Conservation (phyloP, 1,284 basidiomycete species). For the Porogramme epimiltina region DNA sequence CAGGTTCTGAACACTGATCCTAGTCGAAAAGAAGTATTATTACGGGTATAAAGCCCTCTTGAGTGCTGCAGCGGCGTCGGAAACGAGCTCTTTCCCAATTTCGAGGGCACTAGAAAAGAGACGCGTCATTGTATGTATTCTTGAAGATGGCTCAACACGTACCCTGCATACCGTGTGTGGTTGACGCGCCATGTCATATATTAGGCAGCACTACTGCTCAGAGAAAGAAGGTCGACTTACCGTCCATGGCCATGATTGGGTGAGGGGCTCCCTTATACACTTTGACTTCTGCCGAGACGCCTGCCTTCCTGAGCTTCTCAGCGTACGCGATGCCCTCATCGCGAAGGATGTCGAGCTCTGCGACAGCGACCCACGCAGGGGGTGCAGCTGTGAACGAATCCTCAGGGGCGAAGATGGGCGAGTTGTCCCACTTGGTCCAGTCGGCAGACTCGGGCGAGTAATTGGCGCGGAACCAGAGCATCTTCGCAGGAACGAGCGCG, state of each 20-base stretch:
- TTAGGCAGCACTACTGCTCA: too few species aligned
- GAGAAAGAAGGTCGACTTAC: slow-evolving; percentile 33
- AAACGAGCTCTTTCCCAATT: slow-evolving; percentile 53
- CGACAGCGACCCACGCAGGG: slow-evolving; percentile 63
- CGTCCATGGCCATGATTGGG: slow-evolving; percentile 72
- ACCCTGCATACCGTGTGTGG: too few species aligned
- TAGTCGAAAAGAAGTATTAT: background rate
- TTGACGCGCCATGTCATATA: too few species aligned
- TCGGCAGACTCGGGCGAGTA: slow-evolving; percentile 67
- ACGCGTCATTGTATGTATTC: too few species aligned
- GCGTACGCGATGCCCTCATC: slow-evolving; percentile 71
- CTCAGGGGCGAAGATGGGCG: slow-evolving; percentile 67
- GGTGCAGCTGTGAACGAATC: slow-evolving; percentile 53
- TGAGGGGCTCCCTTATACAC: slow-evolving; percentile 65
- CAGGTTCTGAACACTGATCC: too few species aligned
- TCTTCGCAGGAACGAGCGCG: slow-evolving; percentile 61
- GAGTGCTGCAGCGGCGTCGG: slow-evolving; percentile 54
- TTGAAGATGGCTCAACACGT: too few species aligned
- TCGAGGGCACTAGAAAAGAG: slow-evolving; percentile 42
- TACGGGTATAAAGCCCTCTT: slow-evolving; percentile 41
- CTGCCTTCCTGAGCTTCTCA: slow-evolving; percentile 55
- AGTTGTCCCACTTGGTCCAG: slow-evolving; percentile 65
- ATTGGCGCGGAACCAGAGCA: slow-evolving; percentile 73
- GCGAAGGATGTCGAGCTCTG: slow-evolving; percentile 67
- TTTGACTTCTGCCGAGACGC: slow-evolving; percentile 55